Percentiles rank a stretch among this genome's conserved stretches.
Conservation (phyloP, 2,329 filamentous ascomycete species). For the Aspergillus aculeatinus region DNA sequence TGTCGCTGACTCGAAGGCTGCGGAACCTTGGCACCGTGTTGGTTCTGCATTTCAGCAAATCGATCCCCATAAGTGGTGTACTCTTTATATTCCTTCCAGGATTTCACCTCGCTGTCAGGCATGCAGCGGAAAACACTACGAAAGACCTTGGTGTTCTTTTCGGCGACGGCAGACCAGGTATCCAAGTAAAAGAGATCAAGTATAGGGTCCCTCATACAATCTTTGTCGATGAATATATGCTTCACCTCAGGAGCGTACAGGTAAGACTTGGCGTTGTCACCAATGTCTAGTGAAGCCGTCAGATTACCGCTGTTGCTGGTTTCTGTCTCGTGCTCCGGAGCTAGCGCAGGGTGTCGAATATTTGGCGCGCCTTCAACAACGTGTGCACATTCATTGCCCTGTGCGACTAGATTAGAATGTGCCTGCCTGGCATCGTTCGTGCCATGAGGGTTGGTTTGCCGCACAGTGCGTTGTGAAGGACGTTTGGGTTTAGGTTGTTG, state of each 20-base stretch:
- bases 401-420: constrained; percentile 16
- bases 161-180: constrained; percentile 80
- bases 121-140: constrained; percentile 93
- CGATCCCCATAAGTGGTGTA: constrained; percentile 73
- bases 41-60: constrained; percentile 68
- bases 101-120: constrained; percentile 91
- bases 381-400: constrained; percentile 21
- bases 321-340: constrained; percentile 73
- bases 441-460: constrained; percentile 17
- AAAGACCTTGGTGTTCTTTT: constrained; percentile 94
- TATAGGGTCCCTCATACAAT: constrained; percentile 93
- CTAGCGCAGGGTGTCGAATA: constrained; percentile 65
- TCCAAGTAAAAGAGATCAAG: constrained; percentile 80
- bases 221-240: constrained; percentile 72
- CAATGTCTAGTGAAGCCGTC: constrained; percentile 36
- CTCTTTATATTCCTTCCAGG: constrained; percentile 90
- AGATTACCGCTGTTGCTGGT: constrained; percentile 75
- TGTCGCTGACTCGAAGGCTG: constrained; percentile 45
- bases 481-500: constrained; percentile 54
- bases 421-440: constrained; percentile 20
- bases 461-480: constrained; percentile 36
- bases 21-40: constrained; percentile 50
- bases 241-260: constrained; percentile 65
- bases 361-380: constrained; percentile 25
- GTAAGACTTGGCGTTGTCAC: constrained; percentile 53